A percentile compares a stretch with the other conserved stretches of the same genome.
phyloP scores from a whole-genome alignment of 2,329 filamentous ascomycete genomes.

The Saccharata proteae region DNA sequence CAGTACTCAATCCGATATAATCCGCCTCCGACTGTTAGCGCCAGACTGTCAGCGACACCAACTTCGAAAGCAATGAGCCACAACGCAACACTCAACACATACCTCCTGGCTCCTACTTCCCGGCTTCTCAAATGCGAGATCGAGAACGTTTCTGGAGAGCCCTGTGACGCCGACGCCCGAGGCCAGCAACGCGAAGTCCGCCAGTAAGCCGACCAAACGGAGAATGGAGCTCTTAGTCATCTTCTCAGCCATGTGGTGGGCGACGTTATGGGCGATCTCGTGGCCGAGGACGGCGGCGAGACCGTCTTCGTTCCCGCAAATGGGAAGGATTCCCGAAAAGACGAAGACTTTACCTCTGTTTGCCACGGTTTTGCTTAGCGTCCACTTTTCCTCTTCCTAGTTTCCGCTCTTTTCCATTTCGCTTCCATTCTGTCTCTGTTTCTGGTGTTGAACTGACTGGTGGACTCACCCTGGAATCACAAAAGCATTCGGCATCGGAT shows the following conservation, averaged over 20 bases:
- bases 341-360: conserved; percentile 65
- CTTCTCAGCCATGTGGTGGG: conserved; percentile 55
- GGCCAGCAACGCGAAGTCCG: conserved; percentile 31
- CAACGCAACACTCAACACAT: conserved; percentile 7
- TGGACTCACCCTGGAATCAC: conserved; percentile 51
- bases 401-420: too few relatives aligned
- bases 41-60: conserved; percentile 8
- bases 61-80: background rate
- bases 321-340: conserved; percentile 57
- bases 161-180: too few relatives aligned
- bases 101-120: conserved; percentile 58
- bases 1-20: conserved; percentile 55
- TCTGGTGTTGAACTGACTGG: too few relatives aligned
- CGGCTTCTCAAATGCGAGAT: conserved; percentile 54
- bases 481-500: conserved; percentile 58
- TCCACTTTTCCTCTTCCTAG: background rate
- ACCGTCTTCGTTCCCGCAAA: conserved; percentile 54
- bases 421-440: too few relatives aligned
- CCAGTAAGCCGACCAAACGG: conserved; percentile 22
- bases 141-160: conserved; percentile 34
- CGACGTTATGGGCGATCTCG: conserved; percentile 67
- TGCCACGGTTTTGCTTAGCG: too few relatives aligned
- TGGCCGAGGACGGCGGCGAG: conserved; percentile 67
- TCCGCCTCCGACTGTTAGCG: conserved; percentile 54
- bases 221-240: conserved; percentile 35